Conservation (phyloP, 2,329 filamentous ascomycete species). For the Aspergillus udagawae region DNA sequence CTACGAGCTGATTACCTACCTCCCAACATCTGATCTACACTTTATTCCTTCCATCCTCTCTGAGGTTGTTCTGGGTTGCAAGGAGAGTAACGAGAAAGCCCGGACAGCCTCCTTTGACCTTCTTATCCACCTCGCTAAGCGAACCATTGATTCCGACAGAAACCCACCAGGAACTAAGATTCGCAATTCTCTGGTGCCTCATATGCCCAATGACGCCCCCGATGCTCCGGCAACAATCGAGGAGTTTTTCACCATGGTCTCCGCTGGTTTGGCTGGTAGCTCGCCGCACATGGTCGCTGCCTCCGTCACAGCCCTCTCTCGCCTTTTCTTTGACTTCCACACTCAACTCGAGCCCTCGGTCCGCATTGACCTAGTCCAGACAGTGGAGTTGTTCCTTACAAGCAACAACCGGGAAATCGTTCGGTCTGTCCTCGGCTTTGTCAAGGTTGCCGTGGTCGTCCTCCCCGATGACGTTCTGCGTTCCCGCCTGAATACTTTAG, state of each 20-base stretch:
- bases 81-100: constrained; percentile 95
- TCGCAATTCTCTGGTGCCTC: constrained; percentile 77
- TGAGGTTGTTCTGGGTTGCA: constrained; percentile 93
- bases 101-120: constrained; percentile 85
- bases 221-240: constrained; percentile 77
- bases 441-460: constrained; percentile 90
- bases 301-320: constrained; percentile 88
- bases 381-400: constrained; percentile 92
- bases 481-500: constrained; percentile 68
- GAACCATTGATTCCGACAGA: constrained; percentile 63
- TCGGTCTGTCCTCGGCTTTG: constrained; percentile 87
- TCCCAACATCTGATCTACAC: constrained; percentile 75
- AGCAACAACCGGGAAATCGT: constrained; percentile 98
- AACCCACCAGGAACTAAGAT: constrained; percentile 64
- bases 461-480: constrained; percentile 75
- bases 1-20: constrained; percentile 70
- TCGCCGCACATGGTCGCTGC: constrained; percentile 97
- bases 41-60: constrained; percentile 90
- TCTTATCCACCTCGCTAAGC: constrained; percentile 81
- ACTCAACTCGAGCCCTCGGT: constrained; percentile 63
- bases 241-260: constrained; percentile 98
- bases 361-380: constrained; percentile 80
- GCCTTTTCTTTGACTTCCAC: constrained; percentile 91
- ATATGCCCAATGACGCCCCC: constrained; percentile 79
- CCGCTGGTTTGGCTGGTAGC: constrained; percentile 84